phyloP scores from a whole-genome alignment of 495 filamentous ascomycete genomes.

The Daldinia decipiens region DNA sequence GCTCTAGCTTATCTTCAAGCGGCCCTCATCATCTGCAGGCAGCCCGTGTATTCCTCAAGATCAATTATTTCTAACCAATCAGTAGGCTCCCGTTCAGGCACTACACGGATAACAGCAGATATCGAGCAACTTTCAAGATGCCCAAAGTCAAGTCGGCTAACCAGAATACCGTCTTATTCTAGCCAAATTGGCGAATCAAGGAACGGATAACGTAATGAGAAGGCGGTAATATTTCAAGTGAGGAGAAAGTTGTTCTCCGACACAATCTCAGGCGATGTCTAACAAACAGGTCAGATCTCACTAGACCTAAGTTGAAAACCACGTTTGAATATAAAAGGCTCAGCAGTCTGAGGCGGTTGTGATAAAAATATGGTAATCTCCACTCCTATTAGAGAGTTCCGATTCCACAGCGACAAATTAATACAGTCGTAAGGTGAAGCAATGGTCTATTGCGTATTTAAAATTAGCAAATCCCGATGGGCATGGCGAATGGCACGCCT shows the following conservation, averaged over 20 bases:
- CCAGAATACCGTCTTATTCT: conserved; percentile 21
- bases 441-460: background rate
- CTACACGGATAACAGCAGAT: conserved; percentile 39
- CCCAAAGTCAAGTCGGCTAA: conserved; percentile 16
- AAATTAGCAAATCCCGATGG: conserved; percentile 15
- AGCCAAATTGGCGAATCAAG: conserved; percentile 22
- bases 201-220: background rate
- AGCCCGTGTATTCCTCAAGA: conserved; percentile 28
- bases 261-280: conserved; percentile 6
- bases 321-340: background rate
- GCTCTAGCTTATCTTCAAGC: conserved; percentile 36
- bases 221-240: conserved; percentile 9
- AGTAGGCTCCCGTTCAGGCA: conserved; percentile 13
- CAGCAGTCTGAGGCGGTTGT: background rate
- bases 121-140: conserved; percentile 34
- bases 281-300: conserved; percentile 4
- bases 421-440: background rate
- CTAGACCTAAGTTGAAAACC: background rate
- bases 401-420: background rate
- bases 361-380: background rate
- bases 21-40: conserved; percentile 38
- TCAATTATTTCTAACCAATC: conserved; percentile 33
- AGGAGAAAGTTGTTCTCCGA: conserved; percentile 11
- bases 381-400: background rate
- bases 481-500: conserved; percentile 9